Evolutionary conservation across 129 eudicot species (phyloP), one percentile per base, ranked within the genome.

Genomic region (Ambrosia trifida): DNA sequence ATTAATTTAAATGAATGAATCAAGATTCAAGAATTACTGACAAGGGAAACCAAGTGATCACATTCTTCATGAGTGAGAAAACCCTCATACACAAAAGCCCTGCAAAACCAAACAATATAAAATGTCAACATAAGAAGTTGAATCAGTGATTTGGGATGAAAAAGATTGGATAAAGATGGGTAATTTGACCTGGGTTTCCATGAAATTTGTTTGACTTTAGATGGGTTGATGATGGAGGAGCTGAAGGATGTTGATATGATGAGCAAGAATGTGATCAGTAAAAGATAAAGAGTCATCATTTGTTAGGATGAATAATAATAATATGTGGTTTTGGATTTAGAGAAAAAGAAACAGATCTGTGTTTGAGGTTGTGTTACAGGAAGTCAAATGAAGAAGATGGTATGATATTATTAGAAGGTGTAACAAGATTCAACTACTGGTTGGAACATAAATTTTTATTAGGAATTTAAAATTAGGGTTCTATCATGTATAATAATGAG

Each of bases 51-150:
- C 71, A 95, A 70, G 72, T 95, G 99, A 78, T 95, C 86, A 72
- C 99, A 95, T 81, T 95, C 99, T 43, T 88, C 96, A 14, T 84
- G 83, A 8, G 96, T 95, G 11, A 95, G 81, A 84, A 95, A 95
- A 13, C 96, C 95, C 62, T 95, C 87, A 70, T 95, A 95, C 69
- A 95, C 94, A 70, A 95, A 95, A 13, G 97, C 99, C 82, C 99
- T 95, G 81, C 19, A 60, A 66, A 12, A 40, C 43, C 16, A 50
- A 45, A 43, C n/a, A 11, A 52, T 24, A 6, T 6, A 20, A 56
- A 41, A 13, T 1, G 30, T 47, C 19, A 73, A 70, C 24, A 54
- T 2, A 8, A 54, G 1, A n/a, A 18, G 12, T 46, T 19, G 20
- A 73, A 12, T 18, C 24, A 11, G 11, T 20, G 70, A 18, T 5